phyloP scores from a whole-genome alignment of 805 yeast species.

The Lipomyces yamadae region DNA sequence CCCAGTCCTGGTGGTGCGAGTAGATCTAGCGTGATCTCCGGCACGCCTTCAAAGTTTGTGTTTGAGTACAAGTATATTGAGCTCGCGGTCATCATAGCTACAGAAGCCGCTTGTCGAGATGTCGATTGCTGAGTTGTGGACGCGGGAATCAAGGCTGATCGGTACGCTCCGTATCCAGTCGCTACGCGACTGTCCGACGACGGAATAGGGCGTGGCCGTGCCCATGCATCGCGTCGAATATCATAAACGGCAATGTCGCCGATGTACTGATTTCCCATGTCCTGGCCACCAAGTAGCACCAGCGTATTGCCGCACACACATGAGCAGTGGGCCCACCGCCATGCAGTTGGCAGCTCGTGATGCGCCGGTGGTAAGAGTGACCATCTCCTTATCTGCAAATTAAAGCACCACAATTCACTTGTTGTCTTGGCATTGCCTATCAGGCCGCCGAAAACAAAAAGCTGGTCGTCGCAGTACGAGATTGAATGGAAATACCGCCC shows the following conservation, averaged over 20 bases:
- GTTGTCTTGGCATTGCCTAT: constrained; percentile 10
- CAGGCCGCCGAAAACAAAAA: constrained; percentile 31
- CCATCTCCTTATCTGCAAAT: constrained; percentile 19
- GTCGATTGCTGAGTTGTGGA: constrained; percentile 5
- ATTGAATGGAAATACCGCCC: constrained; percentile 29
- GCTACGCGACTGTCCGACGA: neutral
- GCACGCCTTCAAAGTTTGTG: constrained; percentile 14
- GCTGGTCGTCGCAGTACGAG: constrained; percentile 18
- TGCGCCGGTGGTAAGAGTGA: constrained; percentile 16
- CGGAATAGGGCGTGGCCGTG: constrained; percentile 11
- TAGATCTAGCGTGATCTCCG: constrained; percentile 15
- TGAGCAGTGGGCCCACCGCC: constrained; percentile 34
- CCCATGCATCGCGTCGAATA: constrained; percentile 23
- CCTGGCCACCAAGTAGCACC: constrained; percentile 37
- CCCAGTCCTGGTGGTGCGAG: constrained; percentile 11
- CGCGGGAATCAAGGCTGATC: constrained; percentile 20
- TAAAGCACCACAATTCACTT: constrained; percentile 28
- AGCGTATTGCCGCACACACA: constrained; percentile 26
- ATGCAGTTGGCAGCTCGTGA: constrained; percentile 2
- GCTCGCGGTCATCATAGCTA: constrained; percentile 6
- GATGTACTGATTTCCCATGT: constrained; percentile 26
- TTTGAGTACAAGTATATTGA: constrained; percentile 24
- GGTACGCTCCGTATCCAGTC: constrained; percentile 24
- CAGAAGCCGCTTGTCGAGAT: neutral
- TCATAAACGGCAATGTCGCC: constrained; percentile 27